phyloP scores from a whole-genome alignment of 1,139 yeast genomes.

The Nakaseomyces glabratus region DNA sequence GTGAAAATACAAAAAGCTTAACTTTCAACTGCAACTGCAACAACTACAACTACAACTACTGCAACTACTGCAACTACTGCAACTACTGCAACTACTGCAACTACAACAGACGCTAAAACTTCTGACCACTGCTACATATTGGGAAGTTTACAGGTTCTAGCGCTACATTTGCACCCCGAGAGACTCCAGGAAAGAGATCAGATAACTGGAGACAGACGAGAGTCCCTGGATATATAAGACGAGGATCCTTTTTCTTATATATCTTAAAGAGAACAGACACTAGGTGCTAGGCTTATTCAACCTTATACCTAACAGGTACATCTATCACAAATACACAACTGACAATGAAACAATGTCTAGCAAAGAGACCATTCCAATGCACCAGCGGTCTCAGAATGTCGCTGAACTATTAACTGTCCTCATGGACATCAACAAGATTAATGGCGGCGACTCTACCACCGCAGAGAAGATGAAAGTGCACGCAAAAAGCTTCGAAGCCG shows the following conservation, averaged over 20 bases:
- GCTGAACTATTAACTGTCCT: conserved; percentile 29
- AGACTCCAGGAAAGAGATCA: no score
- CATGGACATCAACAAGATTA: conserved; percentile 30
- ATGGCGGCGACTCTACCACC: conserved; percentile 30
- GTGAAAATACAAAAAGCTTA: no score
- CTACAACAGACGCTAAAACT: no score
- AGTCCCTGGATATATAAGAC: no score
- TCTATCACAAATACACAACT: conserved; percentile 6
- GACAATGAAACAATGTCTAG: conserved; percentile 7
- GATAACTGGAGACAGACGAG: no score
- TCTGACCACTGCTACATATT: no score
- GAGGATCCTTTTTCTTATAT: not conserved
- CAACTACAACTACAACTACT: no score
- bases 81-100: no score
- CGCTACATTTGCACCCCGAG: no score
- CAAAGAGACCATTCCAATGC: conserved; percentile 18
- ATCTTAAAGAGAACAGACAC: not conserved
- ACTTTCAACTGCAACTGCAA: no score
- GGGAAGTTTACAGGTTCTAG: no score
- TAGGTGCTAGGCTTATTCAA: conserved; percentile 6
- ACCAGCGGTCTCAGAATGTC: conserved; percentile 30
- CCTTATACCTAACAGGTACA: conserved; percentile 6
- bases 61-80: no score
- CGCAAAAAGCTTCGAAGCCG: conserved; percentile 32
- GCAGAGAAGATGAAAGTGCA: conserved; percentile 31